Percentiles rank a stretch among this genome's conserved stretches.
Conservation (phyloP, 1,139 yeast species). For the Sugiyamaella novakii region DNA sequence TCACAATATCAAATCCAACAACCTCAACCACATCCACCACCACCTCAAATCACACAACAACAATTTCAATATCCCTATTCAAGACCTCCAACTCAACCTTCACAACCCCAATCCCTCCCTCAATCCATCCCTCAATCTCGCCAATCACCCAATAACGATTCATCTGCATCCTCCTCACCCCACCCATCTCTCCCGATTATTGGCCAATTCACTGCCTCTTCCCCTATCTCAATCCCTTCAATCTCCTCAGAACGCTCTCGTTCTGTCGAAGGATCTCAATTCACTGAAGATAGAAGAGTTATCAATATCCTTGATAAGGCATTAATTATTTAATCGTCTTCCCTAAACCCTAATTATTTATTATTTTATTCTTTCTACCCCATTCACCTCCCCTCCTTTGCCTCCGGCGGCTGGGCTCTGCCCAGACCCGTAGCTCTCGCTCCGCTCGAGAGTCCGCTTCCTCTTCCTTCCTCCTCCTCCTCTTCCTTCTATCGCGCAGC, state of each 20-base stretch:
- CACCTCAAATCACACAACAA: slow-evolving; percentile 4
- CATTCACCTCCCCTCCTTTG: neutral
- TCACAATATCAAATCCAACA: slow-evolving; percentile 8
- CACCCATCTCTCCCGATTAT: slow-evolving; percentile 10
- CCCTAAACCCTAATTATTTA: slow-evolving; percentile 24
- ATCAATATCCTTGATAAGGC: slow-evolving; percentile 28
- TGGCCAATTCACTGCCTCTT: neutral
- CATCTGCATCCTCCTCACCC: slow-evolving; percentile 4
- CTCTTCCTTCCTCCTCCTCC: too few relatives aligned
- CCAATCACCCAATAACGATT: neutral
- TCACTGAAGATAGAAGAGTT: slow-evolving; percentile 27
- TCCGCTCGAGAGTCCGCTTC: slow-evolving; percentile 7
- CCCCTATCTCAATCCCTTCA: slow-evolving; percentile 11
- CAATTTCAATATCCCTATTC: neutral
- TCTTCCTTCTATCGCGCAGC: neutral
- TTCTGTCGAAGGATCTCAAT: slow-evolving; percentile 6
- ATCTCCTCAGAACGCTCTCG: slow-evolving; percentile 5
- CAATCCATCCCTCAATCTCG: neutral
- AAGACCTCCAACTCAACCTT: neutral
- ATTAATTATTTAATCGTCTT: slow-evolving; percentile 20
- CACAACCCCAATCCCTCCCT: neutral
- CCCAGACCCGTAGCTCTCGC: slow-evolving; percentile 7
- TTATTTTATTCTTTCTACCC: neutral
- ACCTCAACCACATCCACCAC: slow-evolving; percentile 15
- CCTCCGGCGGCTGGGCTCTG: slow-evolving; percentile 10